These are phyloP conservation scores for Eucalyptus regnans DNA, from an alignment of 345 rosid species.

Conservation along the genomic window DNA sequence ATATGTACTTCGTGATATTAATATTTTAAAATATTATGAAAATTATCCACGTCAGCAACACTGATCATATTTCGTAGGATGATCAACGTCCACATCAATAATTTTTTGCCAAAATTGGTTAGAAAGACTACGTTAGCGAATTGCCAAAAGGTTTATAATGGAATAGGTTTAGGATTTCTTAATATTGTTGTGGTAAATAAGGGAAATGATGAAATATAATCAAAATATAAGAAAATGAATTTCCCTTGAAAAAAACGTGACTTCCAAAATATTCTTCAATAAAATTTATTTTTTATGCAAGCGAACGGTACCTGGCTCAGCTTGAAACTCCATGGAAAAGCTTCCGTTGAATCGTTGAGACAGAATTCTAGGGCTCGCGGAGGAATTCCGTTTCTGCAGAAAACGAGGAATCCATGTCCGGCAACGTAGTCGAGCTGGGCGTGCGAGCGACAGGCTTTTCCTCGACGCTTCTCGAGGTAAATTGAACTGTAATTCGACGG, in stretches of 20 bases:
- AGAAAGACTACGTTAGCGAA: accelerated
- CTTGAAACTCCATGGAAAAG: background rate
- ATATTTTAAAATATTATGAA: background rate
- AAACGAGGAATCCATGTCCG: background rate
- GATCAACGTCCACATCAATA: accelerated
- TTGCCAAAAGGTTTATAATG: background rate
- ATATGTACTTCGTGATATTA: no score
- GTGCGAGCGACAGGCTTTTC: background rate
- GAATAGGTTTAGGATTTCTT: background rate
- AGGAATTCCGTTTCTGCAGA: background rate
- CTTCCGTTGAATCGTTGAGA: background rate
- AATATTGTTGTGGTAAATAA: background rate
- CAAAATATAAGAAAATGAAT: background rate
- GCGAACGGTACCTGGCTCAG: background rate
- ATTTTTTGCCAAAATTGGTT: accelerated
- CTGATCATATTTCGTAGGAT: accelerated
- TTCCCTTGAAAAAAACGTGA: background rate
- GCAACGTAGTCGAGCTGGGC: background rate
- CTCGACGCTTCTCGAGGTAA: background rate
- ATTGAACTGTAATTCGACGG: background rate
- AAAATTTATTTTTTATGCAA: background rate
- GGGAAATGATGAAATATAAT: background rate
- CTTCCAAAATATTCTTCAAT: background rate
- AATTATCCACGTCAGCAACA: accelerated
- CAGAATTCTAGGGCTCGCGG: background rate